Evolutionary conservation across 768 basidiomycete species (phyloP), one percentile per base, ranked within the genome.

Genomic region (Trametes coccinea): DNA sequence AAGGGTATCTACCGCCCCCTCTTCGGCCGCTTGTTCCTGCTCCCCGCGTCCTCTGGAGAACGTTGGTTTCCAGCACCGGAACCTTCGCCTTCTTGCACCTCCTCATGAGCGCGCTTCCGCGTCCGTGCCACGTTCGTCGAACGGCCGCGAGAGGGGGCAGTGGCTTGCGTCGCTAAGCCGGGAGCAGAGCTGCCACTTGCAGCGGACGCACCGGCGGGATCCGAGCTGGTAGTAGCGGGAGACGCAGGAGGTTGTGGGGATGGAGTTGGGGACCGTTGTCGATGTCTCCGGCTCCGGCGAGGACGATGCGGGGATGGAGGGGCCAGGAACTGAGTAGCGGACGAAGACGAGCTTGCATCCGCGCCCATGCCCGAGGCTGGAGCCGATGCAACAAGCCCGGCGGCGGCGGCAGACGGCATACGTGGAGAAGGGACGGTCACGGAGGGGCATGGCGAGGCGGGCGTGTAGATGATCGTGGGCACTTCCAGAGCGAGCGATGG

Each of bases 31-130:
- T 61, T 61, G 37, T 34, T 34, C 22, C 27, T 30, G 17, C 6
- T 22, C 27, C 45, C 44, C 14, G 10, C 34, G 10, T 37, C 49
- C 4, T 44, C 33, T 2, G 40, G 5, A 37, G 34, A 6, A 11
- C 34, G 34, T 37, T 37, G 5, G 6, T 37, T 11, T 37, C 34
- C 34, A 37, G 6, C 17, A 17, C 30, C 5, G n/a, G n/a, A 22
- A 17, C 14, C 50, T 9, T 49, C 41, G 31, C 37, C 39, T 7
- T 11, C 48, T 3, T 49, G 27, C 14, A 40, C 31, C 27, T 56
- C 54, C 5, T 56, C 60, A 22, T 22, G 54, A 3, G 41, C 7
- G 5, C 61, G 61, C 37, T 62, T 62, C 29, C 46, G 53, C 1
- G 47, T 40, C 16, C 46, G 46, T 6, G 40, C 5, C 9, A n/a